Conservation (phyloP, 1,284 basidiomycete species). For the Papiliotrema nemorosa region DNA sequence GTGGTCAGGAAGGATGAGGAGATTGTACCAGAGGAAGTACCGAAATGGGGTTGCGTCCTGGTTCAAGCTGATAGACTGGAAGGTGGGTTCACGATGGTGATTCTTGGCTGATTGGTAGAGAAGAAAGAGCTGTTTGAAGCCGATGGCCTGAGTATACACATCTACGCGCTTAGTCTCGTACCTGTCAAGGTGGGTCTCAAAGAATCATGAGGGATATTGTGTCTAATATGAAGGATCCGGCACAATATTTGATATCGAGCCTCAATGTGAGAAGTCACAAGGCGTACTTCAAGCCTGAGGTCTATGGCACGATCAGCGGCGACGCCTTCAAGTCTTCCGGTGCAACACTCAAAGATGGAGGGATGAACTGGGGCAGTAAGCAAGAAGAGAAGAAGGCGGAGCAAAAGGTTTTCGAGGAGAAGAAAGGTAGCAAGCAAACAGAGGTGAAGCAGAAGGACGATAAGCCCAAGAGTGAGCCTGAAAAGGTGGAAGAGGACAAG, state of each 20-base stretch:
- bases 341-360: conserved; percentile 9
- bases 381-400: conserved; percentile 4
- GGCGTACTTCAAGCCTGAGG: conserved; percentile 18
- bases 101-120: conserved; percentile 14
- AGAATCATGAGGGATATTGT: not conserved
- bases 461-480: conserved; percentile 2
- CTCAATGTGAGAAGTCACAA: conserved; percentile 20
- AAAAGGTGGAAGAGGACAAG: conserved; percentile 3
- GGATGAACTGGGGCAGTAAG: conserved; percentile 24
- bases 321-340: conserved; percentile 15
- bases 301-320: conserved; percentile 41
- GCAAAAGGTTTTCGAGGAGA: conserved; percentile 3
- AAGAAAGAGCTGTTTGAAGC: conserved; percentile 37
- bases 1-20: conserved; percentile 11
- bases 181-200: conserved; percentile 23
- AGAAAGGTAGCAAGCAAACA: conserved; percentile 6
- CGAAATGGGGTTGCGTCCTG: conserved; percentile 39
- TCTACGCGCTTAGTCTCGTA: conserved; percentile 36
- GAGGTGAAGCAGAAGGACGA: conserved; percentile 7
- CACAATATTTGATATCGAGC: conserved; percentile 28
- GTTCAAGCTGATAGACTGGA: conserved; percentile 30
- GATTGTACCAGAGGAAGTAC: conserved; percentile 17
- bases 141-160: conserved; percentile 28
- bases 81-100: conserved; percentile 21
- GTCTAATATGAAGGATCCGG: conserved; percentile 34